Evolutionary conservation across 768 basidiomycete genomes (phyloP).

Genomic region (Punctularia strigosozonata): DNA sequence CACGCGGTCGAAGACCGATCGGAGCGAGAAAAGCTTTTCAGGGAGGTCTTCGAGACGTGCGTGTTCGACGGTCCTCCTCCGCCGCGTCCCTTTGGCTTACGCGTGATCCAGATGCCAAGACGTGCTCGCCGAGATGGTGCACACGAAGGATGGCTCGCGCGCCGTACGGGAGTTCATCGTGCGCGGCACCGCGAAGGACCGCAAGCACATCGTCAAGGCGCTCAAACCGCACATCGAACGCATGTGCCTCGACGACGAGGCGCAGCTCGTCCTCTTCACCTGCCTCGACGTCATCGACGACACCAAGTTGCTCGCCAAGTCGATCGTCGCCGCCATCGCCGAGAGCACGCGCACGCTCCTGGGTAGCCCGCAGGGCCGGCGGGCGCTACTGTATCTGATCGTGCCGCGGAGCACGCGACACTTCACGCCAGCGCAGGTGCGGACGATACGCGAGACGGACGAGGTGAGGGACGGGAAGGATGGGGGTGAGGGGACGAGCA

Average conservation of each 20-base stretch:
- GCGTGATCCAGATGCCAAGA: conserved; percentile 55
- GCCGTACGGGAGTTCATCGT: conserved; percentile 80
- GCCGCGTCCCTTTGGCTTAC: background rate
- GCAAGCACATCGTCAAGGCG: conserved; percentile 83
- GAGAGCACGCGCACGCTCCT: conserved; percentile 45
- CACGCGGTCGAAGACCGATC: conserved; percentile 43
- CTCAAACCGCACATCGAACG: conserved; percentile 84
- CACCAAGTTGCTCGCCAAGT: conserved; percentile 81
- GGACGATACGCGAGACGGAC: conserved; percentile 65
- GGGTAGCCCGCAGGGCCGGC: conserved; percentile 60
- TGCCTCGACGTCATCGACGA: conserved; percentile 88
- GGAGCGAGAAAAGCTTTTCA: conserved; percentile 61
- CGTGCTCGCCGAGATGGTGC: conserved; percentile 82
- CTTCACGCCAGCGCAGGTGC: conserved; percentile 76
- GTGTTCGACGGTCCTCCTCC: conserved; percentile 7
- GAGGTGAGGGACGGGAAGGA: too few species aligned
- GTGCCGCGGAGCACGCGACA: conserved; percentile 75
- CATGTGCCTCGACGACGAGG: conserved; percentile 83
- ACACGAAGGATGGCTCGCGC: conserved; percentile 86
- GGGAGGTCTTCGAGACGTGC: conserved; percentile 75
- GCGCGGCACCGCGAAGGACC: conserved; percentile 80
- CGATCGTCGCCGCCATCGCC: conserved; percentile 61
- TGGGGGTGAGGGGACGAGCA: conserved; percentile 74
- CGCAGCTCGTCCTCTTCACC: conserved; percentile 82
- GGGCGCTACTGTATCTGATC: conserved; percentile 73